A percentile compares a stretch with the other conserved stretches of the same genome.
These are phyloP conservation scores for Inonotus hispidus DNA, from an alignment of 1,284 basidiomycete species.

Conservation along the genomic window DNA sequence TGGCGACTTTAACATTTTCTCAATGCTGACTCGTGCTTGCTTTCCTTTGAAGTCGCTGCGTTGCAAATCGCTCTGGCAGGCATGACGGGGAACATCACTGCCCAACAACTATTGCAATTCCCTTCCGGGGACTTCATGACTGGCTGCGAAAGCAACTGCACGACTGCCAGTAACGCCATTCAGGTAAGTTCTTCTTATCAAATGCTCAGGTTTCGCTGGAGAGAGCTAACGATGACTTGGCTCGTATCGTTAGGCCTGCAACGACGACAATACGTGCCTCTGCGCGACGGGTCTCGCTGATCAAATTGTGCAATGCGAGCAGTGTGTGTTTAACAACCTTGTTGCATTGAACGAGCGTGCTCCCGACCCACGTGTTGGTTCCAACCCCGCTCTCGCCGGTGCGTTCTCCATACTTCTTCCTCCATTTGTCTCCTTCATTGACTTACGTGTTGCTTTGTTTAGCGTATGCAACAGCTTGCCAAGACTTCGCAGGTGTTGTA, in stretches of 20 bases:
- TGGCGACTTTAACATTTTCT: not conserved
- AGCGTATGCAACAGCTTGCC: conserved; percentile 50
- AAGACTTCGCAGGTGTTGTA: conserved; percentile 24
- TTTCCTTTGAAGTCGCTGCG: not conserved
- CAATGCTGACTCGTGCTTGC: not conserved
- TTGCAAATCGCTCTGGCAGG: conserved; percentile 33
- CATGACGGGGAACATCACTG: conserved; percentile 35
- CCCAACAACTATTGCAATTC: conserved; percentile 41
- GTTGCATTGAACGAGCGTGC: conserved; percentile 43
- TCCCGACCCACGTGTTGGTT: conserved; percentile 50
- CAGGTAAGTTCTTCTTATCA: conserved; percentile 29
- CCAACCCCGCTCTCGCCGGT: conserved; percentile 48
- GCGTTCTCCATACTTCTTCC: conserved; percentile 19
- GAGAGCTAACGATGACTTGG: not conserved
- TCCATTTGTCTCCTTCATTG: not conserved
- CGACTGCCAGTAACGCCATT: conserved; percentile 33
- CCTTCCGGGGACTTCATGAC: conserved; percentile 27
- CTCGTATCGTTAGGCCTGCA: conserved; percentile 25
- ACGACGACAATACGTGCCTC: conserved; percentile 40
- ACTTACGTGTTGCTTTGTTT: not conserved
- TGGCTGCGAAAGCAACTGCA: conserved; percentile 44
- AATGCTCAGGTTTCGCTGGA: not conserved
- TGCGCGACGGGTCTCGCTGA: conserved; percentile 40
- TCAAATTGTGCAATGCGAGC: conserved; percentile 46
- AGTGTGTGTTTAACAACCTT: conserved; percentile 56